These are phyloP conservation scores for Mycena polygramma DNA, from an alignment of 768 basidiomycete species.

Conservation along the genomic window DNA sequence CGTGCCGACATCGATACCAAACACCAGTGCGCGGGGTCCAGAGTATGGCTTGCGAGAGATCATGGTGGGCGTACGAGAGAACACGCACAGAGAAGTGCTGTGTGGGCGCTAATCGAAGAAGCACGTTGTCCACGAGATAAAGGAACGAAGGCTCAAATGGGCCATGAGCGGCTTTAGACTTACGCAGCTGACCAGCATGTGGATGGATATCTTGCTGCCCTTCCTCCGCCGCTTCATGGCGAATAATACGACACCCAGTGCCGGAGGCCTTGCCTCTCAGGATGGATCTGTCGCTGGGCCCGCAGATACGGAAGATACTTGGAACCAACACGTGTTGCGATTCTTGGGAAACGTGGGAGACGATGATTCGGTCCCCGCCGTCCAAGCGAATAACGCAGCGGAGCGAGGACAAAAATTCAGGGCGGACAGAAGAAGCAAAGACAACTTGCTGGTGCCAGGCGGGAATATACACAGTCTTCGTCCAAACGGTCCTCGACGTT, in stretches of 20 bases:
- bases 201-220: neutral
- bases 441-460: neutral
- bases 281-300: neutral
- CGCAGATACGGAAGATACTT: neutral
- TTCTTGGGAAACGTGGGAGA: neutral
- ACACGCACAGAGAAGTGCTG: neutral
- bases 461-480: neutral
- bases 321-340: constrained; percentile 2
- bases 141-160: neutral
- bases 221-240: neutral
- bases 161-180: neutral
- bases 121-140: neutral
- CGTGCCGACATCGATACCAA: constrained; percentile 57
- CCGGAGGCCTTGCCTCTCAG: no score
- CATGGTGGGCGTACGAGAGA: constrained; percentile 41
- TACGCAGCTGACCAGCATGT: constrained; percentile 1
- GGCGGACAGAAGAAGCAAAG: neutral
- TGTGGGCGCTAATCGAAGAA: constrained; percentile 25
- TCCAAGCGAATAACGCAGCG: neutral
- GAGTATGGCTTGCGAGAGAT: constrained; percentile 47
- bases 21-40: constrained; percentile 51
- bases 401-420: neutral
- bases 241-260: neutral
- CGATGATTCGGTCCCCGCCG: neutral
- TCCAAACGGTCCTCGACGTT: neutral